Evolutionary conservation across 2,329 filamentous ascomycete genomes (phyloP), one percentile per base, ranked within the genome.

Genomic region (Xylaria sp.): DNA sequence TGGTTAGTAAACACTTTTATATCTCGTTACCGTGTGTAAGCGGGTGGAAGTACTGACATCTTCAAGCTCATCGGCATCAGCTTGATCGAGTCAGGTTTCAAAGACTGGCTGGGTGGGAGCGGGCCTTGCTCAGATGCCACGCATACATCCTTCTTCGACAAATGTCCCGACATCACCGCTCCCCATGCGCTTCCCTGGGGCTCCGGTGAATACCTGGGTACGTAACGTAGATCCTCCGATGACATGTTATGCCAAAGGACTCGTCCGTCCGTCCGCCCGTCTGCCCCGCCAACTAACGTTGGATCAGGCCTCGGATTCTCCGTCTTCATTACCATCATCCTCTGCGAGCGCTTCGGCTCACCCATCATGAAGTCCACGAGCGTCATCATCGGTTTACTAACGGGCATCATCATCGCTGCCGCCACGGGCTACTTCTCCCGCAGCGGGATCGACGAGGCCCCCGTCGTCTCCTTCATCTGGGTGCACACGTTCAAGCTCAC

Each of bases 321-420:
- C 54, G 93, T 94, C 43, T 95, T 95, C 77, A 74, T 91, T 54
- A 92, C 91, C 33, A 95, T 96, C 76, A 90, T 96, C 69, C 78
- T 95, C 13, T 93, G 91, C 78, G 93, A 96, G 79, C 88, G 92
- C 12, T 94, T 94, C 74, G 93, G 93, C 1, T 87, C 92, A 0
- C 93, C 93, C 0, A 91, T 96, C 72, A 94, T 96, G 91, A 94
- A 94, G 78, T 92, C 90, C 2, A 91, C 89, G 8, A 90, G 90
- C 36, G 92, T 95, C 39, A 88, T 94, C 51, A 84, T 94, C 65
- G 92, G 93, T 15, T 84, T 94, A 5, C 85, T 94, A 0, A 84
- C 91, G 1, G 93, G 93, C 55, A 94, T 92, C 80, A 91, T 94
- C 75, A 92, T 96, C 69, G 92, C 91, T 12, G 92, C 86, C 0